phyloP scores from a whole-genome alignment of 352 stramenopile genomes.

The Hyaloperonospora arabidopsidis region DNA sequence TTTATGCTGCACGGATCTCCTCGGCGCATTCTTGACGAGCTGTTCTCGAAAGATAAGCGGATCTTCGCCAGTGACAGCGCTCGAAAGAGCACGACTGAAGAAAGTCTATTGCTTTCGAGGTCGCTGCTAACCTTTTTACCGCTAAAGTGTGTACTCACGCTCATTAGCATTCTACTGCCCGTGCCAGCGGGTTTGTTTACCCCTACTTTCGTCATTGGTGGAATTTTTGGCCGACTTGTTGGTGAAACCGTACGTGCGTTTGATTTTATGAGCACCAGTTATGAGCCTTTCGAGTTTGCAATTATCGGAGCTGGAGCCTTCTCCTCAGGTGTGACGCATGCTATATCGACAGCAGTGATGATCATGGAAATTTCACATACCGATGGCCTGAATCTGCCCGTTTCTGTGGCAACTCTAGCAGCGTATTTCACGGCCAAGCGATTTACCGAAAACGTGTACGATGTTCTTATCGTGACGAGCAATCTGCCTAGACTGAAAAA shows the following conservation, averaged over 20 bases:
- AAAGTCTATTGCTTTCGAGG: constrained; percentile 59
- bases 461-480: constrained; percentile 82
- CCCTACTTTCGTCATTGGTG: constrained; percentile 78
- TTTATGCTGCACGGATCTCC: constrained; percentile 70
- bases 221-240: constrained; percentile 74
- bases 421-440: constrained; percentile 87
- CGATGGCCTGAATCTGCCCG: constrained; percentile 75
- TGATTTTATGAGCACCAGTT: constrained; percentile 49
- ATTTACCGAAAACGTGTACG: constrained; percentile 89
- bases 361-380: constrained; percentile 90
- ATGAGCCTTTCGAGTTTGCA: constrained; percentile 88
- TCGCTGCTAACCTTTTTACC: constrained; percentile 70
- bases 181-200: constrained; percentile 76
- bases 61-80: constrained; percentile 28
- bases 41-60: constrained; percentile 62
- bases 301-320: constrained; percentile 89
- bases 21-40: constrained; percentile 47
- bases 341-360: constrained; percentile 89
- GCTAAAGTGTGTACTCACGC: constrained; percentile 70
- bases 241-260: constrained; percentile 68
- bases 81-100: constrained; percentile 16
- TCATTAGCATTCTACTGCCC: constrained; percentile 67
- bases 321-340: constrained; percentile 87
- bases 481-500: constrained; percentile 70
- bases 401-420: constrained; percentile 83